A percentile compares a stretch with the other conserved stretches of the same genome.
phyloP scores from a whole-genome alignment of 2,329 filamentous ascomycete genomes.

The Sphaceloma murrayae region DNA sequence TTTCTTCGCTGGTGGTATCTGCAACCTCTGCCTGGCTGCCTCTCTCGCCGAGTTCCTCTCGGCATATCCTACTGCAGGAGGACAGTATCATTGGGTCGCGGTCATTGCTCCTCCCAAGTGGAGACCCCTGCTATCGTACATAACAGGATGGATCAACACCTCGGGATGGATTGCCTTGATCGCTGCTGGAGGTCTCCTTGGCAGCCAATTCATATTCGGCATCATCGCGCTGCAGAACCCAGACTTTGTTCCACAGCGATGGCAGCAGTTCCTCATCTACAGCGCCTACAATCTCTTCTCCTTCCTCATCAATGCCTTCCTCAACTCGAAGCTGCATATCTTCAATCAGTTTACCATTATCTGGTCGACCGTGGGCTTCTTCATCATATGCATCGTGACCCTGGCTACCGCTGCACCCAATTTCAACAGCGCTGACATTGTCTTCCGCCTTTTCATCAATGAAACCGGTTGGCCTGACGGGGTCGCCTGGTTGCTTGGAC shows the following conservation, averaged over 20 bases:
- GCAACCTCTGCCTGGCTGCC: slow-evolving; percentile 59
- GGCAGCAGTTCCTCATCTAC: slow-evolving; percentile 68
- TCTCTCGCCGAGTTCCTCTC: slow-evolving; percentile 57
- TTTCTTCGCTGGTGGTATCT: slow-evolving; percentile 46
- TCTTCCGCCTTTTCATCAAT: slow-evolving; percentile 60
- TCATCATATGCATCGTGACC: slow-evolving; percentile 60
- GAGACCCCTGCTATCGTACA: slow-evolving; percentile 56
- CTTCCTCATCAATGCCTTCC: slow-evolving; percentile 56
- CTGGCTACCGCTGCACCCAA: slow-evolving; percentile 56
- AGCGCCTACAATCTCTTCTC: slow-evolving; percentile 53
- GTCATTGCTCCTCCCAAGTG: slow-evolving; percentile 51
- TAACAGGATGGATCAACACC: slow-evolving; percentile 64
- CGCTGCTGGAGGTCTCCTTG: slow-evolving; percentile 58
- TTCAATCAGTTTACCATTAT: slow-evolving; percentile 61
- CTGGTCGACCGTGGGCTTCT: slow-evolving; percentile 61
- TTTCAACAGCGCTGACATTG: slow-evolving; percentile 55
- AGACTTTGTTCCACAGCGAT: slow-evolving; percentile 48
- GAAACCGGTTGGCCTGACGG: slow-evolving; percentile 32
- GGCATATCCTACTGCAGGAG: slow-evolving; percentile 44
- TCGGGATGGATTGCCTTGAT: slow-evolving; percentile 63
- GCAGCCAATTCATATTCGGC: slow-evolving; percentile 56
- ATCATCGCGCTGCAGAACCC: slow-evolving; percentile 54
- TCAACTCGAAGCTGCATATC: slow-evolving; percentile 51
- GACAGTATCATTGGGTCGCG: slow-evolving; percentile 60
- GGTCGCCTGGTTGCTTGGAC: slow-evolving; percentile 35